Conservation (phyloP, 2,329 filamentous ascomycete genomes). For the Fusarium sp. region DNA sequence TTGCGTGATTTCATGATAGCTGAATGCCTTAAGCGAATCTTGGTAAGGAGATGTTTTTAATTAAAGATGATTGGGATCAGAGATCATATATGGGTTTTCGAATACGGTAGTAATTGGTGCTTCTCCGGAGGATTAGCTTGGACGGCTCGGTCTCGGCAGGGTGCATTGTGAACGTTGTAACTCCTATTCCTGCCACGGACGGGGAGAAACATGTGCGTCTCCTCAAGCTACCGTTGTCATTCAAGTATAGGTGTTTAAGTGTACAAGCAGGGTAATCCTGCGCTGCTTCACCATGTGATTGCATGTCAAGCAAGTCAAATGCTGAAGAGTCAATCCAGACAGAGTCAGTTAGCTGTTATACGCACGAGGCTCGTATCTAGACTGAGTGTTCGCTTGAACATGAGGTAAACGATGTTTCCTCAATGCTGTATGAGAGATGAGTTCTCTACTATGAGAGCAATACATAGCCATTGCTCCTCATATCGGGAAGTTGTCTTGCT, state of each 20-base stretch:
- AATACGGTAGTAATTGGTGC: slow-evolving; percentile 15
- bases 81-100: slow-evolving; percentile 7
- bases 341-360: background rate
- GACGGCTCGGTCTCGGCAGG: slow-evolving; percentile 35
- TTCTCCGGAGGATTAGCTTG: slow-evolving; percentile 43
- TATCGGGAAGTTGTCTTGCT: slow-evolving; percentile 8
- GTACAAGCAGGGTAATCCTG: slow-evolving; percentile 18
- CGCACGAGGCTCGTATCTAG: background rate
- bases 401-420: background rate
- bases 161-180: slow-evolving; percentile 34
- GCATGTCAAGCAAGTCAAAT: background rate
- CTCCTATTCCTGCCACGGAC: slow-evolving; percentile 25
- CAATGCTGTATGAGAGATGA: background rate
- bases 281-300: background rate
- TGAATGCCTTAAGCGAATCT: background rate
- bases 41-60: background rate
- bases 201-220: slow-evolving; percentile 22
- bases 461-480: background rate
- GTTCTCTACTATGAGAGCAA: background rate
- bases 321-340: background rate
- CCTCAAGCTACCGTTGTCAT: slow-evolving; percentile 16
- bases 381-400: background rate
- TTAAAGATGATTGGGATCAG: background rate
- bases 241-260: slow-evolving; percentile 7
- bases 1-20: slow-evolving; percentile 36